Base-by-base conservation (phyloP, 441 rosid genomes). In the Brassica balearica region DNA sequence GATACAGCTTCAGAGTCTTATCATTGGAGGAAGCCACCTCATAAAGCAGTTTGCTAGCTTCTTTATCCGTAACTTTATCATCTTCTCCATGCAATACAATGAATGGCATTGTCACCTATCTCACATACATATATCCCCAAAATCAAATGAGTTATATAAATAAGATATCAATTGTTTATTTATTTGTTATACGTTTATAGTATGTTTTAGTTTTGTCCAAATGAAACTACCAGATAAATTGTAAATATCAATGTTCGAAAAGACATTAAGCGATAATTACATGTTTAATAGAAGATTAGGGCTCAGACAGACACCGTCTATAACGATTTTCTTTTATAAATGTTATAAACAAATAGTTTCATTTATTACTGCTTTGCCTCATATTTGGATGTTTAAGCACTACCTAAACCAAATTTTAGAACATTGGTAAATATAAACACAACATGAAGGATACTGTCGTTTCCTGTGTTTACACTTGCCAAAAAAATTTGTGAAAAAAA, bases 61-160 rank as follows among this genome's bases (percentile, higher is more conserved):
- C 43, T 76, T 75, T 81, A 23, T 88, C 94, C 0, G 93, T 92
- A 82, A 95, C 98, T 75, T 69, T 91, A 62, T 95, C 99, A 1
- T 84, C 95, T 79, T 86, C 88, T 0, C 99, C 99, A 11, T 93
- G 99, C 48, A 93, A 91, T 60, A 89, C 73, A 46, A 93, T 43
- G 73, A 95, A 95, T 6, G 99, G 95, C 60, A 93, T 15, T 29
- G 85, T 60, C 36, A 95, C 91, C 96, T 90, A 70, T 62, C 6
- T 34, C 36, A 46, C 46, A 60, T 10, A 5, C 67, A 71, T 59
- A 19, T 73, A 34, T 22, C 15, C 10, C n/a, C 70, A 27, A 70
- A 43, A 65, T 53, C 51, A 74, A 29, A 11, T 11, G 7, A n/a
- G 27, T 68, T 68, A 51, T 67, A 23, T 68, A 62, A n/a, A n/a